These are phyloP conservation scores for Corrigiola litoralis DNA, from an alignment of 179 eudicot species.

Conservation along the genomic window DNA sequence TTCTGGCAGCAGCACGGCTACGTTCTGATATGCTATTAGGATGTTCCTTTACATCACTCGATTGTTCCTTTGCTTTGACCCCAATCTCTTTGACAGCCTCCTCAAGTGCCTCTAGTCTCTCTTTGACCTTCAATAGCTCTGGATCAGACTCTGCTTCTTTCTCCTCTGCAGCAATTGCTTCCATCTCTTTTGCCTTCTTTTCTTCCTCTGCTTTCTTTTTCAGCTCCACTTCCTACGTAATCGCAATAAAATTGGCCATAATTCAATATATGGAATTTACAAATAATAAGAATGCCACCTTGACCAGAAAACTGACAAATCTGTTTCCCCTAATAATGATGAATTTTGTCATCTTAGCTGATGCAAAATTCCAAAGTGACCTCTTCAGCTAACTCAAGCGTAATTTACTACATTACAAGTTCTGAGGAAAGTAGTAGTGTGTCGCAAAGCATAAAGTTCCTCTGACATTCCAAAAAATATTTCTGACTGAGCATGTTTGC, in stretches of 20 bases:
- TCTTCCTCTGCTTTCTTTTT: slow-evolving; percentile 76
- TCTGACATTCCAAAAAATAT: neutral
- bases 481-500: no score
- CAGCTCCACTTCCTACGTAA: slow-evolving; percentile 51
- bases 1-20: slow-evolving; percentile 11
- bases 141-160: slow-evolving; percentile 36
- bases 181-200: slow-evolving; percentile 46
- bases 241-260: neutral
- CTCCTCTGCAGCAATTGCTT: slow-evolving; percentile 44
- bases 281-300: neutral
- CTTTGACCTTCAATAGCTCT: slow-evolving; percentile 58
- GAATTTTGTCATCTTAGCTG: no score
- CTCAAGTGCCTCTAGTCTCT: slow-evolving; percentile 64
- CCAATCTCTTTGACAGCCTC: slow-evolving; percentile 63
- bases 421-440: no score
- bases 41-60: slow-evolving; percentile 13
- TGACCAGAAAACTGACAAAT: neutral
- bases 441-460: no score
- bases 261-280: neutral
- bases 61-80: slow-evolving; percentile 47
- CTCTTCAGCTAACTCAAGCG: neutral
- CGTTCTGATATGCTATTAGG: slow-evolving; percentile 16
- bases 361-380: neutral
- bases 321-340: no score
- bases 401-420: no score